Base-by-base conservation (phyloP, 1,284 basidiomycete genomes). In the Cutaneotrichosporon dermatis region DNA sequence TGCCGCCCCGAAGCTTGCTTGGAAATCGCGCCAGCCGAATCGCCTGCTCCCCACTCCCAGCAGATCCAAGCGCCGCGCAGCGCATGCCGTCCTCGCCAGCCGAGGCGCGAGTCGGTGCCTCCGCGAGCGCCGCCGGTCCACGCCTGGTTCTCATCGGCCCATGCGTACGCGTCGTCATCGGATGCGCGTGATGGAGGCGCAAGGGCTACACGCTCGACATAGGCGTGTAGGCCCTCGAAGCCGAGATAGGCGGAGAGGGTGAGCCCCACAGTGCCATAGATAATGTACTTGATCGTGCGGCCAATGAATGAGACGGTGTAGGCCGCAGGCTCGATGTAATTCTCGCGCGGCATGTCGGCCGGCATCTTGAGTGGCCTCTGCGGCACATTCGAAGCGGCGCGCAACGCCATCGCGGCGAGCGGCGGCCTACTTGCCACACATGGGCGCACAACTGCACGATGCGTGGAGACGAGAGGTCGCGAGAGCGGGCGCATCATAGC, bases 61-160 rank as follows among this genome's bases (percentile, higher is more conserved):
- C 85, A 84, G 76, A 88, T 86, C 88, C 88, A 92, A 10, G 89
- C 88, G 36, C 83, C 83, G 42, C 89, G 84, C 0, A 90, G 78
- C 15, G 84, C 82, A 72, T 88, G 85, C 34, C 88, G 80, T 13
- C 82, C 88, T 69, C 80, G 81, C 69, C 83, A 82, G 1, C 88
- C 87, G 2, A 92, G 80, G 8, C 79, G 81, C 5, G 86, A 81
- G 71, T 90, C 87, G 12, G 90, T 92, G 43, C 90, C 90, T 7
- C 87, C 88, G 16, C 62, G 71, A 6, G 68, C 54, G 45, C 87
- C 84, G n/a, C 88, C 88, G 2, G 87, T 83, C 89, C 89, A 92
- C 46, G 81, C 80, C 60, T 86, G 86, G 40, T 81, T 81, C 61
- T 90, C 87, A 9, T 81, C 71, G 67, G 86, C 82, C 90, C 90